Base-by-base conservation (phyloP, 352 stramenopile genomes). In the Pelagophyceae sp. region DNA sequence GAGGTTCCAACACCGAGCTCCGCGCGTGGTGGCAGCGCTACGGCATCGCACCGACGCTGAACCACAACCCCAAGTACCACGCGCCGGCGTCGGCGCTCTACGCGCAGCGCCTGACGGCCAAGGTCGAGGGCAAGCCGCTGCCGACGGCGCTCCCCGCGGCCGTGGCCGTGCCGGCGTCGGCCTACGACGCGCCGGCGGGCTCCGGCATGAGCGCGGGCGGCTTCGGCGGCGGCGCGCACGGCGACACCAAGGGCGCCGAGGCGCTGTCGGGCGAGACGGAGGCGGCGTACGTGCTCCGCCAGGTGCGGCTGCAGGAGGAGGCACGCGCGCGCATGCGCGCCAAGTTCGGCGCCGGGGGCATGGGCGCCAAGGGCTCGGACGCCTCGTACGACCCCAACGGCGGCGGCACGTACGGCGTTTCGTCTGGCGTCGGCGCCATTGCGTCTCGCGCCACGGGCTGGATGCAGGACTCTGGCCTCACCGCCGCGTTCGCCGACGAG, bases 161-260 rank as follows among this genome's bases (percentile, higher is more conserved):
- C 15, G 31, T 11, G 38, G 38, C 67, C 2, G 67, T 20, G 67
- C 67, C 33, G 35, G 38, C 38, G 38, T 74, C 67, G 3, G 11
- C 33, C 1, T 74, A 74, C 38, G 67, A 75, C 37, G 35, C 37
- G 31, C 45, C 29, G 0, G 31, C 38, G n/a, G 38, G 76, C 67
- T 35, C 35, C 25, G 65, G 32, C 15, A 77, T 79, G 60, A 79
- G 60, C 75, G 78, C 50, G 20, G 64, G 76, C 37, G 72, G 76
- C 37, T 79, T 75, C 35, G 77, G 70, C 38, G 72, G 77, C 33
- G 78, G 72, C 35, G 77, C 65, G 37, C 81, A 82, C 23, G 84
- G 87, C 76, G 87, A 91, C 79, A 79, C 82, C 17, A 89, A 89
- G 78, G 85, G 86, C 35, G 89, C 92, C 84, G 87, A 92, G 80